A percentile compares a stretch with the other conserved stretches of the same genome.
These are phyloP conservation scores for Penicillium janthinellum DNA, from an alignment of 2,329 filamentous ascomycete genomes.

Conservation along the genomic window DNA sequence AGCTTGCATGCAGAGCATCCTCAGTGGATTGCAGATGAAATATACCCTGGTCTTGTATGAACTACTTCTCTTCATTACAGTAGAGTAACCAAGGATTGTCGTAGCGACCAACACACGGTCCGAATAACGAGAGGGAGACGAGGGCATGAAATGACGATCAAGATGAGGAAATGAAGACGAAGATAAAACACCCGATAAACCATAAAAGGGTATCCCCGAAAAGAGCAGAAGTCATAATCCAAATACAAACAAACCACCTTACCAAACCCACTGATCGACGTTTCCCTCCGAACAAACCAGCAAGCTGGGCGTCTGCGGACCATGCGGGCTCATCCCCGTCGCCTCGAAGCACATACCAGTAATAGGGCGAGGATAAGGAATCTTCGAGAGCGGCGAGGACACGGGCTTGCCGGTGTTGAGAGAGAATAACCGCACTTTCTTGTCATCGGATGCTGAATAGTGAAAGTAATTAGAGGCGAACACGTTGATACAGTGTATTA, in stretches of 20 bases:
- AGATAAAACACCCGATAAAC: not conserved
- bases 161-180: not conserved
- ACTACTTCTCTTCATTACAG: not conserved
- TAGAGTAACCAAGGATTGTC: too few relatives aligned
- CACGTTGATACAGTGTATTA: not conserved
- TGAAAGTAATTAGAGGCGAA: not conserved
- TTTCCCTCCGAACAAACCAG: slow-evolving; percentile 35
- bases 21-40: slow-evolving; percentile 7
- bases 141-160: not conserved
- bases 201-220: not conserved
- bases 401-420: slow-evolving; percentile 40
- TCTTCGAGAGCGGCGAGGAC: slow-evolving; percentile 29
- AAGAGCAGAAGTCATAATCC: not conserved
- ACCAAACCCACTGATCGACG: slow-evolving; percentile 46
- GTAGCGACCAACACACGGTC: too few relatives aligned
- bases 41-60: slow-evolving; percentile 16
- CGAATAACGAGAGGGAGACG: not conserved
- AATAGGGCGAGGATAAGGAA: slow-evolving; percentile 30
- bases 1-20: slow-evolving; percentile 7
- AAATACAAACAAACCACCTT: not conserved
- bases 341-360: slow-evolving; percentile 39
- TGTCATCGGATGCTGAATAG: slow-evolving; percentile 35
- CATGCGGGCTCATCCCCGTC: slow-evolving; percentile 22
- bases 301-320: slow-evolving; percentile 37
- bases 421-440: slow-evolving; percentile 42